Conservation (phyloP, 2,329 filamentous ascomycete species). For the Venturia oleaginea region DNA sequence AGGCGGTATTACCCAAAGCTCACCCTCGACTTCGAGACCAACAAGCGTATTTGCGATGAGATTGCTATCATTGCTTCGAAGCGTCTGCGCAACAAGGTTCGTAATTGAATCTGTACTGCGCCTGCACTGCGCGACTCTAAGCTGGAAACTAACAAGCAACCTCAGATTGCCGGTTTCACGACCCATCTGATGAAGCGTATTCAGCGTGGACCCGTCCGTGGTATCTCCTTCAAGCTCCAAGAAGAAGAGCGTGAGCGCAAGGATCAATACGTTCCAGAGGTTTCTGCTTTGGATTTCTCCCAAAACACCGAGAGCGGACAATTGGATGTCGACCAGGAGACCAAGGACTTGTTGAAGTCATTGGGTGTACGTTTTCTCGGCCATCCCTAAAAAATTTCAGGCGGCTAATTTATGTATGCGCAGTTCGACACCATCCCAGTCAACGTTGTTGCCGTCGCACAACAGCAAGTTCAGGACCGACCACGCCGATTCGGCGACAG, state of each 20-base stretch:
- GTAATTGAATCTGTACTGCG: constrained; percentile 15
- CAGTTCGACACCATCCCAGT: constrained; percentile 97
- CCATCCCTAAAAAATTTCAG: not conserved
- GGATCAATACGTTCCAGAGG: constrained; percentile 99
- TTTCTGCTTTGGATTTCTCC: constrained; percentile 96
- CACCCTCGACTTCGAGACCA: constrained; percentile 99
- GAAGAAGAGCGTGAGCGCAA: constrained; percentile 99
- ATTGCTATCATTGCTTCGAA: constrained; percentile 99
- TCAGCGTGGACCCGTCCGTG: constrained; percentile 95
- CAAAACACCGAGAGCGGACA: constrained; percentile 89
- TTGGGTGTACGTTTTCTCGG: constrained; percentile 69
- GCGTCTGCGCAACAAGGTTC: constrained; percentile 97
- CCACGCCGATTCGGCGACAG: constrained; percentile 69
- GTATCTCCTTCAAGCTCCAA: constrained; percentile 99
- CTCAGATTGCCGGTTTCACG: constrained; percentile 94
- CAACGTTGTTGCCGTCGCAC: constrained; percentile 85
- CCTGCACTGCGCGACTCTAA: not conserved
- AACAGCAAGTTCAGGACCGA: constrained; percentile 80
- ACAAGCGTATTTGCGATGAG: constrained; percentile 99
- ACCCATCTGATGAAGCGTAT: constrained; percentile 98
- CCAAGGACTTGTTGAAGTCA: constrained; percentile 98
- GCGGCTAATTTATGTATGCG: constrained; percentile 17
- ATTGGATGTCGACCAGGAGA: constrained; percentile 93
- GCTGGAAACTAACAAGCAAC: not conserved
- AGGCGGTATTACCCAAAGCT: constrained; percentile 64